A percentile compares a stretch with the other conserved stretches of the same genome.
These are phyloP conservation scores for Meredithiella fracta DNA, from an alignment of 2,329 filamentous ascomycete species.

Conservation along the genomic window DNA sequence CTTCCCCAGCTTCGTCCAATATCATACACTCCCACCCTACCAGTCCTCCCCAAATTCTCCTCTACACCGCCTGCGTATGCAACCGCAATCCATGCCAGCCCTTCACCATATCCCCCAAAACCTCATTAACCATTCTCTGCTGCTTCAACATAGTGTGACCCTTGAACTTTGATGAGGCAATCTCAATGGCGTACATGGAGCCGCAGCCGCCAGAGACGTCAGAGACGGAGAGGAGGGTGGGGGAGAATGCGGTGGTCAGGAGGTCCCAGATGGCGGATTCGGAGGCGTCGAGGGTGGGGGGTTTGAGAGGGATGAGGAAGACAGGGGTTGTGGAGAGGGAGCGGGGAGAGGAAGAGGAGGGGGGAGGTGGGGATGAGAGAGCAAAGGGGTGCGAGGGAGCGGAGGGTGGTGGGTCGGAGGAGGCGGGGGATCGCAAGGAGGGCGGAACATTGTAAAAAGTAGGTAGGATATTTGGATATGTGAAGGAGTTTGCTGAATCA, in stretches of 20 bases:
- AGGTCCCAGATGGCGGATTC: constrained; percentile 43
- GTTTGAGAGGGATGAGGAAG: background rate
- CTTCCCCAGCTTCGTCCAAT: background rate
- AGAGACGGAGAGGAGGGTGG: constrained; percentile 45
- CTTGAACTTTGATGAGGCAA: constrained; percentile 53
- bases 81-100: constrained; percentile 72
- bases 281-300: constrained; percentile 28
- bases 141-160: constrained; percentile 62
- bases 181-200: constrained; percentile 73
- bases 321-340: constrained; percentile 3
- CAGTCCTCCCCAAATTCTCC: background rate
- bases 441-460: background rate
- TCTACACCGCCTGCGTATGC: constrained; percentile 43
- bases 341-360: background rate
- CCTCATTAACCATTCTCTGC: constrained; percentile 63
- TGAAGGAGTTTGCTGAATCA: background rate
- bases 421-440: background rate
- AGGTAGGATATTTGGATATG: background rate
- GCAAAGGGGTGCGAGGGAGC: background rate
- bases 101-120: constrained; percentile 60
- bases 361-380: background rate
- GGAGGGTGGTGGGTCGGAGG: background rate
- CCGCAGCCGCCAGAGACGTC: constrained; percentile 75
- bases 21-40: background rate
- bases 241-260: constrained; percentile 32